Evolutionary conservation across 306 rosid genomes (phyloP), one percentile per base, ranked within the genome.

Genomic region (Carpinus fangiana): DNA sequence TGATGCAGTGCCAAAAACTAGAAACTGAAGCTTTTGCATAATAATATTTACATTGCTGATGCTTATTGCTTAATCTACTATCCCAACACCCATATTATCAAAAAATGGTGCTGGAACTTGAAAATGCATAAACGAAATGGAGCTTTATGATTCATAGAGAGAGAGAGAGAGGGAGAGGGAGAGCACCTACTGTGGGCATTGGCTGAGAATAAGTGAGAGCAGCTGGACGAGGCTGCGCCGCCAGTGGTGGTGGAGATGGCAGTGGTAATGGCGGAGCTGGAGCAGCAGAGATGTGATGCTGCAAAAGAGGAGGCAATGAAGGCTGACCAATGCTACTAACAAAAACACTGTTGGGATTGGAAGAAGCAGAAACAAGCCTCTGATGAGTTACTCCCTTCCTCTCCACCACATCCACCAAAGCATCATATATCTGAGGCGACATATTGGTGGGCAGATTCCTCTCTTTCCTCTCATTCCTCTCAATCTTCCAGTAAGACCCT

Each of bases 171-270:
- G 77, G 76, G 65, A 47, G 43, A 73, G 76, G 46, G 82, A 82
- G 78, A 79, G 66, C 82, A 85, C 86, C 89, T 79, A 82, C 89
- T 85, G 86, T 64, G 84, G 82, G 84, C 60, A 73, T 56, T 28
- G 84, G 78, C 28, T 82, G 84, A 34, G 84, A 62, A 38, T 76
- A 67, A 0, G 76, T 79, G 61, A 73, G 80, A 73, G 76, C 47
- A 73, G 76, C 34, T 62, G 16, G 73, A 46, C 45, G 80, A 12
- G 85, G 21, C 59, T 16, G 64, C 13, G 26, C 23, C 36, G 50
- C 18, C 4, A 23, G 83, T 38, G 54, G 75, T 45, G 55, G 54
- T 1, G 51, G 73, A 10, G 78, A 61, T 4, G 69, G 14, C 26
- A 76, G 71, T 71, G 80, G 38, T 28, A 55, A 20, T n/a, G 73